Evolutionary conservation across 352 stramenopile species (phyloP).

Genomic region (Elongisporangium undulatum): DNA sequence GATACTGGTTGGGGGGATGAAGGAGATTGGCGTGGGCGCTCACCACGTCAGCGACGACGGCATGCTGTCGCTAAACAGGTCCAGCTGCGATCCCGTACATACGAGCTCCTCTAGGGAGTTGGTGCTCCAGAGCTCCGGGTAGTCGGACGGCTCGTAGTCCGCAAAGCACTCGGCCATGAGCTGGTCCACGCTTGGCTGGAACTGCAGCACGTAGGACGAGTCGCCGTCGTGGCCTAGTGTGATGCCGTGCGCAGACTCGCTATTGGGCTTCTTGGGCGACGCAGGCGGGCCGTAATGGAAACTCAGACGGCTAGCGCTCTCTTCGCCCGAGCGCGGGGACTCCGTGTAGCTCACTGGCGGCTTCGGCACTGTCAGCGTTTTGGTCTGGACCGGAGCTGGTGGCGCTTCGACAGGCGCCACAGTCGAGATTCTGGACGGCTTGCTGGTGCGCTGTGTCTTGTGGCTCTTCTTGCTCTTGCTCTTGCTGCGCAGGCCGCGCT

Average conservation of each 20-base stretch:
- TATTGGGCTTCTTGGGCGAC: not conserved
- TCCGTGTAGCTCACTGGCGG: not conserved
- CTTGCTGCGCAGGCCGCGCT: conserved; percentile 42
- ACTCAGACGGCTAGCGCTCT: not conserved
- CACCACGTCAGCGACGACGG: not conserved
- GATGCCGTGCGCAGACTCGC: not conserved
- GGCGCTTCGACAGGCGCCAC: not conserved
- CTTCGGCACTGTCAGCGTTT: not conserved
- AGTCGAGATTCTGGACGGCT: not conserved
- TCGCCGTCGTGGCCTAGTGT: conserved; percentile 3
- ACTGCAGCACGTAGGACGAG: conserved; percentile 6
- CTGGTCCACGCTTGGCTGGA: conserved; percentile 3
- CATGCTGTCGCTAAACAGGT: conserved; percentile 26
- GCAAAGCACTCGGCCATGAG: conserved; percentile 36
- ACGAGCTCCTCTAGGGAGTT: conserved; percentile 42
- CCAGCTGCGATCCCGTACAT: conserved; percentile 19
- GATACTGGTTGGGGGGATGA: not conserved
- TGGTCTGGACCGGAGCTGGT: not conserved
- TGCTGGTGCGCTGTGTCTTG: conserved; percentile 5
- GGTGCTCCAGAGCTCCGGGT: conserved; percentile 45
- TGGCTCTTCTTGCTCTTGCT: conserved; percentile 20
- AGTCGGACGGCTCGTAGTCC: conserved; percentile 36
- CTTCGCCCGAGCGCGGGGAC: not conserved
- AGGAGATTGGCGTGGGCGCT: not conserved
- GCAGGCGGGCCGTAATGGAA: not conserved